Evolutionary conservation across 2,329 filamentous ascomycete species (phyloP), one percentile per base, ranked within the genome.

Genomic region (Xylaria sp.): DNA sequence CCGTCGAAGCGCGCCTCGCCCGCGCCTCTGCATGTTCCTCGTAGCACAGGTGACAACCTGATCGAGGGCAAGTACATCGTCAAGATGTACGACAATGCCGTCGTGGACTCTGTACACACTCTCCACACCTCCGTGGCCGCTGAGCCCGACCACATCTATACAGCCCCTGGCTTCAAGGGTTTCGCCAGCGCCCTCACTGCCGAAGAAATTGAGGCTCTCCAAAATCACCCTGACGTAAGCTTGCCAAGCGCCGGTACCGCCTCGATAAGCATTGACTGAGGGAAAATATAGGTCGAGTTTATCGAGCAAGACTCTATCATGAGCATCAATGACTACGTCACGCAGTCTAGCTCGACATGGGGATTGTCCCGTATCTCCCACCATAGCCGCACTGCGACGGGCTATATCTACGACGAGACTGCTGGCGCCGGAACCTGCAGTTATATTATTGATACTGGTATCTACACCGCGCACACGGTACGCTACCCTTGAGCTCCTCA

Each of bases 391-490:
- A 72, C 67, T 15, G 47, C 46, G 7, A 74, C 55, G 12, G 69
- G 73, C 50, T 83, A 83, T 66, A 63, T 72, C 28, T 83, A 82
- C 69, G 78, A 83, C 63, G 60, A 67, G 8, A 75, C 69, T 19
- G 78, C 79, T 21, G 81, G 81, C 14, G 58, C 70, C 14, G 76
- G 73, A 33, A 79, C 75, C 54, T 85, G 78, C 63, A 75, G 80
- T 51, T 87, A 87, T 70, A 73, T 87, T 54, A 74, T 87, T 58
- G 85, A 87, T 71, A 85, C 82, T 0, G 84, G 85, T 38, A 80
- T 87, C 55, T 76, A 78, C 43, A 77, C 74, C 19, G 60, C 70
- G 4, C 84, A 87, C 57, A 28, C 72, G 50, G 72, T 74, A 71
- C 9, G 70, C 57, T 38, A 21, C 38, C 33, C 17, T 42, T 17